Evolutionary conservation across 495 filamentous ascomycete species (phyloP).

Genomic region (Hypoxylon fuscum): DNA sequence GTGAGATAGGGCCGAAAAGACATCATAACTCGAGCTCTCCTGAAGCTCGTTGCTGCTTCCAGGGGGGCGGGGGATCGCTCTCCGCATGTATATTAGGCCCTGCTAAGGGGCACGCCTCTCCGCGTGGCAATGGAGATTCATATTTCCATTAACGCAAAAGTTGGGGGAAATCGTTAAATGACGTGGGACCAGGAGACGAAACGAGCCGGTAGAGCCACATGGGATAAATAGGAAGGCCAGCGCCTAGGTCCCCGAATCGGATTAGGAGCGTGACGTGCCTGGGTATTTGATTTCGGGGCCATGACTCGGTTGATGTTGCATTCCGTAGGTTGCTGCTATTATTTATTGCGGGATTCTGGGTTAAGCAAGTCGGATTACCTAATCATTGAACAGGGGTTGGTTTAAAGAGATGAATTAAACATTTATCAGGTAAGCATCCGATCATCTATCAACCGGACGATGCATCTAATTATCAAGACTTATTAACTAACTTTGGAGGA

Average conservation of each 20-base stretch:
- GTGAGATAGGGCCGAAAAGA: conserved; percentile 23
- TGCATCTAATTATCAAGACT: too few species aligned
- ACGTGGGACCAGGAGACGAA: conserved; percentile 15
- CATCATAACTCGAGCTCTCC: background rate
- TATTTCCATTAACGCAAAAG: conserved; percentile 1
- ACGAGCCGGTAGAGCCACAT: conserved; percentile 12
- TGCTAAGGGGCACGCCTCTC: conserved; percentile 26
- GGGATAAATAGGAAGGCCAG: conserved; percentile 28
- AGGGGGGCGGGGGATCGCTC: conserved; percentile 40
- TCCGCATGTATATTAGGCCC: conserved; percentile 39
- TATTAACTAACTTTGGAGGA: too few species aligned
- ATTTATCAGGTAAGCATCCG: too few species aligned
- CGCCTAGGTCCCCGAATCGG: conserved; percentile 14
- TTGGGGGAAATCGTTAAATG: conserved; percentile 13
- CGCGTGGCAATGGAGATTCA: conserved; percentile 26
- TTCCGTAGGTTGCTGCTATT: conserved; percentile 9
- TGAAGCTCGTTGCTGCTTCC: conserved; percentile 37
- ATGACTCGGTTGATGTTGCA: conserved; percentile 18
- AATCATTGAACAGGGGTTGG: conserved; percentile 1
- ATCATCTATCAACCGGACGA: too few species aligned
- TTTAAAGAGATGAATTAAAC: too few species aligned
- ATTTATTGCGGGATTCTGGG: conserved; percentile 8
- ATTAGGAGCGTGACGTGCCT: conserved; percentile 17
- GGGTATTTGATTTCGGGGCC: background rate
- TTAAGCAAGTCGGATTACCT: conserved; percentile 16